Evolutionary conservation across 2,329 filamentous ascomycete genomes (phyloP).

Genomic region (Epicoccum nigrum): DNA sequence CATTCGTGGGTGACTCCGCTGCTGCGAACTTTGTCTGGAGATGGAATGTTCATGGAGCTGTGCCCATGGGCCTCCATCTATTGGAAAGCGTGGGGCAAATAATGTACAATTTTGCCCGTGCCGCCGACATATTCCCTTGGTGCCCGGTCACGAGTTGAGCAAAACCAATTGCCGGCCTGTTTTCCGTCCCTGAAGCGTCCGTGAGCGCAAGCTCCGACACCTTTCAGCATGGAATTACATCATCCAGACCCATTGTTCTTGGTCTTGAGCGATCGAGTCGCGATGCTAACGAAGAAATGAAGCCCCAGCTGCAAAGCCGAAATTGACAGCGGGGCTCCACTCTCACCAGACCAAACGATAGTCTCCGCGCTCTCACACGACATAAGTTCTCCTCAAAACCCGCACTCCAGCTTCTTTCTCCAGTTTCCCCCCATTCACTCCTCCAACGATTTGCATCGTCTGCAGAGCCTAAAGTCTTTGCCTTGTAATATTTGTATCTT

Average conservation of each 20-base stretch:
- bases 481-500: slow-evolving; percentile 1
- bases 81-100: slow-evolving; percentile 18
- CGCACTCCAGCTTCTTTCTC: slow-evolving; percentile 22
- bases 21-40: slow-evolving; percentile 8
- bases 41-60: slow-evolving; percentile 2
- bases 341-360: slow-evolving; percentile 20
- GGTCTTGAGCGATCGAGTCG: slow-evolving; percentile 25
- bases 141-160: slow-evolving; percentile 22
- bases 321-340: slow-evolving; percentile 32
- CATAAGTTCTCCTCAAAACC: slow-evolving; percentile 33
- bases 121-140: slow-evolving; percentile 13
- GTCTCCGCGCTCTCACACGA: slow-evolving; percentile 25
- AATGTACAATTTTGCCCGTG: slow-evolving; percentile 18
- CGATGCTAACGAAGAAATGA: slow-evolving; percentile 23
- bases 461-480: slow-evolving; percentile 10
- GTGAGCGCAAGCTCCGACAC: slow-evolving; percentile 15
- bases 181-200: slow-evolving; percentile 9
- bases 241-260: slow-evolving; percentile 27
- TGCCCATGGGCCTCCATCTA: slow-evolving; percentile 19
- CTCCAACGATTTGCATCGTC: slow-evolving; percentile 18
- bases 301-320: slow-evolving; percentile 22
- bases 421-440: slow-evolving; percentile 19
- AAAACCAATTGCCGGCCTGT: slow-evolving; percentile 14
- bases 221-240: slow-evolving; percentile 27
- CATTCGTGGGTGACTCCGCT: slow-evolving; percentile 18